phyloP scores from a whole-genome alignment of 441 rosid species.

The Jatropha podagrica region DNA sequence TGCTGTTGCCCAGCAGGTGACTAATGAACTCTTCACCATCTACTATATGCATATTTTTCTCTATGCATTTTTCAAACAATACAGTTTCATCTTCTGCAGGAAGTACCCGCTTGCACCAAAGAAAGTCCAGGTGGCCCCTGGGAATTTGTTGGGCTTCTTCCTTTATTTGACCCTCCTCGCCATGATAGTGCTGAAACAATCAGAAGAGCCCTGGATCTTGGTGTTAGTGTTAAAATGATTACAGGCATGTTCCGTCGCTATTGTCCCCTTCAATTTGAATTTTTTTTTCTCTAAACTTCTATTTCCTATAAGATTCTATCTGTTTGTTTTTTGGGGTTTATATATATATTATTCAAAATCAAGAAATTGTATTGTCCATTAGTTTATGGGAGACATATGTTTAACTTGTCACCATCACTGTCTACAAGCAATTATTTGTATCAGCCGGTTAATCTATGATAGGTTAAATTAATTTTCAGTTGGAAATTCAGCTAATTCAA shows the following conservation, averaged over 20 bases:
- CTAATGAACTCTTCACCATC: slow-evolving; percentile 6
- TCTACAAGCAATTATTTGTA: not conserved
- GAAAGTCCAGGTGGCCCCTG: slow-evolving; percentile 34
- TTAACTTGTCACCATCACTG: not conserved
- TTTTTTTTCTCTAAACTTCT: not conserved
- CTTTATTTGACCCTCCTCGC: slow-evolving; percentile 37
- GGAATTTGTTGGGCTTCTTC: slow-evolving; percentile 34
- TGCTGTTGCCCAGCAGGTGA: slow-evolving; percentile 42
- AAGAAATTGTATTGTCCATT: not conserved
- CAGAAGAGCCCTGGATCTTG: slow-evolving; percentile 80
- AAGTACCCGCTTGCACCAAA: slow-evolving; percentile 26
- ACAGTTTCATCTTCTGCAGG: slow-evolving; percentile 18
- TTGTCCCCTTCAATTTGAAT: not conserved
- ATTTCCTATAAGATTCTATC: not conserved
- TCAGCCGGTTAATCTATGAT: not conserved
- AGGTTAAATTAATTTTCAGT: not conserved
- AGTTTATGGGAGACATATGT: not conserved
- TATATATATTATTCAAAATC: not conserved
- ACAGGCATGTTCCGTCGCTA: slow-evolving; percentile 45
- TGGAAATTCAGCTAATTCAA: not conserved
- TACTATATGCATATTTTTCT: slow-evolving; percentile 7
- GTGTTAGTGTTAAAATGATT: slow-evolving; percentile 97
- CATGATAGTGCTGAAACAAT: slow-evolving; percentile 97
- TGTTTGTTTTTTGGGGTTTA: not conserved
- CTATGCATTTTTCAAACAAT: not conserved